Percentiles rank a stretch among this genome's conserved stretches.
These are phyloP conservation scores for Cytospora piceae DNA, from an alignment of 2,329 filamentous ascomycete genomes.

Conservation along the genomic window DNA sequence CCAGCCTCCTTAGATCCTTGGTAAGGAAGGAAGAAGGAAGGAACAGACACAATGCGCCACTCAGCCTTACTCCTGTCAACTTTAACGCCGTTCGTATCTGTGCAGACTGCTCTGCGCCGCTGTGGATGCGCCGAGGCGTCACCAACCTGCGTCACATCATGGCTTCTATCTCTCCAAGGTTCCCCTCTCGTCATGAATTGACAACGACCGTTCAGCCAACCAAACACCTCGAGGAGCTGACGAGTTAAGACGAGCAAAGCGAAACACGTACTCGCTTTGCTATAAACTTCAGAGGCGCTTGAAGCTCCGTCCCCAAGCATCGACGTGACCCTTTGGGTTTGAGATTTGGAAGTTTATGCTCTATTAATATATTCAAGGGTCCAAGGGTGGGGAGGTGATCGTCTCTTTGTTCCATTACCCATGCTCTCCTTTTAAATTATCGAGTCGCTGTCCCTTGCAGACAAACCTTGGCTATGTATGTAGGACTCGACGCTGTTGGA, in stretches of 20 bases:
- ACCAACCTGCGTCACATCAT: neutral
- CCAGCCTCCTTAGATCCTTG: no score
- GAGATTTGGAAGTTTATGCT: conserved; percentile 2
- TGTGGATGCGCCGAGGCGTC: neutral
- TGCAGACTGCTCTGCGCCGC: neutral
- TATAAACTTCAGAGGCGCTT: neutral
- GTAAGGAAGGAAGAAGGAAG: no score
- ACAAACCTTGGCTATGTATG: neutral
- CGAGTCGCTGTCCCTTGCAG: neutral
- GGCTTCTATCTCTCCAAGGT: neutral
- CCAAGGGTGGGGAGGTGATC: conserved; percentile 26
- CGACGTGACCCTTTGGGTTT: conserved; percentile 4
- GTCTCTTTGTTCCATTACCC: conserved; percentile 2
- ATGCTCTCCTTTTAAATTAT: conserved; percentile 13
- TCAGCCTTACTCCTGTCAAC: neutral
- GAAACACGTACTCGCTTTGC: neutral
- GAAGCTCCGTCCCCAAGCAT: conserved; percentile 12
- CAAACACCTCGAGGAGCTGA: neutral
- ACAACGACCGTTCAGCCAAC: neutral
- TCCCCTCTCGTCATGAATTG: neutral
- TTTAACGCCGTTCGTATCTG: neutral
- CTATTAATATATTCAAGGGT: conserved; percentile 19
- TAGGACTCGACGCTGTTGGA: neutral
- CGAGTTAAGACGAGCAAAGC: neutral
- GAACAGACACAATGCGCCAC: neutral